phyloP scores from a whole-genome alignment of 2,329 filamentous ascomycete species.

The Colletotrichum graminicola region DNA sequence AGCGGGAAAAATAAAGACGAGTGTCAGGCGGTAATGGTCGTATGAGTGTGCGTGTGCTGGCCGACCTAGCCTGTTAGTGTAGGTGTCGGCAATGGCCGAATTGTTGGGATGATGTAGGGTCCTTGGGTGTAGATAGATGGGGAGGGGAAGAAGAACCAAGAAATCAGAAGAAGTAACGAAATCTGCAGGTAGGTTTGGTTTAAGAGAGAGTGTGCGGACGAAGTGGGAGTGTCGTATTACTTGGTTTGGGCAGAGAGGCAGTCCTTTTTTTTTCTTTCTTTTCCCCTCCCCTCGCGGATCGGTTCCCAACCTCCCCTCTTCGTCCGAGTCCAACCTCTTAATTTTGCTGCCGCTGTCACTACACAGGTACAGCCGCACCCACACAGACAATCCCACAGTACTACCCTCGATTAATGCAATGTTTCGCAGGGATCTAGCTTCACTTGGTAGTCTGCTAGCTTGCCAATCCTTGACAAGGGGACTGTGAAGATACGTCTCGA shows the following conservation, averaged over 20 bases:
- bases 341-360: constrained; percentile 38
- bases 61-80: constrained; percentile 35
- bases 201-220: constrained; percentile 35
- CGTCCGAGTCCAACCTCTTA: constrained; percentile 38
- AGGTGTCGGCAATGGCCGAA: constrained; percentile 20
- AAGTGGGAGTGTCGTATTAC: constrained; percentile 29
- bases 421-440: constrained; percentile 37
- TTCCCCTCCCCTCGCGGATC: constrained; percentile 11
- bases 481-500: constrained; percentile 13
- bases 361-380: constrained; percentile 23
- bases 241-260: constrained; percentile 32
- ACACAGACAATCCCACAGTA: constrained; percentile 38
- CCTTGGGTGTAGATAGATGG: constrained; percentile 10
- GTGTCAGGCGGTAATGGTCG: constrained; percentile 13
- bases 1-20: not conserved
- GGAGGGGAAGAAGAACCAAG: constrained; percentile 30
- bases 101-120: constrained; percentile 20
- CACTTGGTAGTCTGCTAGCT: constrained; percentile 17
- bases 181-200: constrained; percentile 34
- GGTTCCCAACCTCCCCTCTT: constrained; percentile 40
- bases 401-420: constrained; percentile 33
- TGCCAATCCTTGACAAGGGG: constrained; percentile 17
- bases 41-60: constrained; percentile 31
- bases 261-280: constrained; percentile 23
- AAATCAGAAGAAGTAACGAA: constrained; percentile 26